Evolutionary conservation across 2,329 filamentous ascomycete species (phyloP).

Genomic region (Exophiala mesophila): DNA sequence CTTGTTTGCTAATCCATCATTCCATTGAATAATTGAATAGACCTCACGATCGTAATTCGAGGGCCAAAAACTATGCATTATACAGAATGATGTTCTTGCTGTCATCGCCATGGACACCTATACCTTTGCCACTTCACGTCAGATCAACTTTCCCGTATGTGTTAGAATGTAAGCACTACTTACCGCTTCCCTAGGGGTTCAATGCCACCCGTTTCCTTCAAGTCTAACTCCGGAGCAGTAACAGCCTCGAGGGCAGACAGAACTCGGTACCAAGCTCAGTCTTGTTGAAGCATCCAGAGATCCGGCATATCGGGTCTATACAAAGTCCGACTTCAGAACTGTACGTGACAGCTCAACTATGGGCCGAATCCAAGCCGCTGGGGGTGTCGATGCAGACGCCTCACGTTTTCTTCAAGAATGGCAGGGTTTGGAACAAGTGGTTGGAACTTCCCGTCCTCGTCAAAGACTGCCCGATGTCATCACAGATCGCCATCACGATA

Average conservation of each 20-base stretch:
- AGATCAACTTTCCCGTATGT: slow-evolving; percentile 66
- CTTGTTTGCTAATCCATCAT: too few species aligned
- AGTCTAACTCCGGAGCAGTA: slow-evolving; percentile 43
- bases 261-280: slow-evolving; percentile 70
- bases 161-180: slow-evolving; percentile 55
- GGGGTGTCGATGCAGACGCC: slow-evolving; percentile 88
- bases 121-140: slow-evolving; percentile 86
- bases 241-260: slow-evolving; percentile 73
- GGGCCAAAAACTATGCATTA: too few species aligned
- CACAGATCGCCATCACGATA: slow-evolving; percentile 83
- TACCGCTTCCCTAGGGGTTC: background rate
- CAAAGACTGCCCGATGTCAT: slow-evolving; percentile 71
- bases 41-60: too few species aligned
- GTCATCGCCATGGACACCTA: slow-evolving; percentile 92
- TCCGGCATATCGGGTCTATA: slow-evolving; percentile 84
- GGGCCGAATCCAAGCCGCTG: slow-evolving; percentile 91
- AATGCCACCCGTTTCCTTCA: background rate
- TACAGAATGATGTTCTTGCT: too few species aligned
- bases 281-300: slow-evolving; percentile 69
- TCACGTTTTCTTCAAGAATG: slow-evolving; percentile 82
- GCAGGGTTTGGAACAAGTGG: slow-evolving; percentile 86
- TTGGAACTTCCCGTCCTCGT: slow-evolving; percentile 80
- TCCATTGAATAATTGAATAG: too few species aligned
- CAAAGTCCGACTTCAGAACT: slow-evolving; percentile 75
- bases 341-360: slow-evolving; percentile 87